Evolutionary conservation across 139 green algal genomes (phyloP).

Genomic region (Coccomyxa sp.): DNA sequence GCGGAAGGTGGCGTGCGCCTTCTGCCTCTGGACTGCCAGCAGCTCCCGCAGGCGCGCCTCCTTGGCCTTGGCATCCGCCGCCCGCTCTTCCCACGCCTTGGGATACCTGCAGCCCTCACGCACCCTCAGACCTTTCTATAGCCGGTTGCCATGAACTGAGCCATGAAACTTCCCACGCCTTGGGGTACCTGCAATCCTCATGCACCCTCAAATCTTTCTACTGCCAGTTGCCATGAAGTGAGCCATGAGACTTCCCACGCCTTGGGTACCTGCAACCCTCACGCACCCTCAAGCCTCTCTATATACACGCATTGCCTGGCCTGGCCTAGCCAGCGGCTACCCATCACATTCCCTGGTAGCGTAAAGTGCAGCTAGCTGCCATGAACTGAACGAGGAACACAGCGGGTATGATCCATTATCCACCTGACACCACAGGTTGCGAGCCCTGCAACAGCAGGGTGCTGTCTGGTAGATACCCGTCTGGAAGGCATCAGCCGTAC

Average conservation of each 20-base stretch:
- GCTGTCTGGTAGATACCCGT: no score
- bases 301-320: no score
- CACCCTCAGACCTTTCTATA: background rate
- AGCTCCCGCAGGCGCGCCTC: background rate
- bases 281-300: background rate
- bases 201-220: background rate
- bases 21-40: background rate
- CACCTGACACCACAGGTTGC: no score
- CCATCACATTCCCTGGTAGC: background rate
- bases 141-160: background rate
- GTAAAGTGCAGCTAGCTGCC: no score
- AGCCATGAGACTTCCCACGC: background rate
- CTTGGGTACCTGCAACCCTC: conserved; percentile 7
- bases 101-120: conserved; percentile 7
- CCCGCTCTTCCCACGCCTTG: conserved; percentile 12
- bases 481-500: no score
- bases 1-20: no score
- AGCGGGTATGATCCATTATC: no score
- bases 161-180: background rate
- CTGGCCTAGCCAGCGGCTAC: background rate
- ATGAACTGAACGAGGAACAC: no score
- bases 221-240: background rate
- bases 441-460: no score
- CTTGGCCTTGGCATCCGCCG: conserved; percentile 6
- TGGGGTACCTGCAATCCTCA: conserved; percentile 6